Conservation (phyloP, 441 rosid genomes). For the Erysimum cheiri region DNA sequence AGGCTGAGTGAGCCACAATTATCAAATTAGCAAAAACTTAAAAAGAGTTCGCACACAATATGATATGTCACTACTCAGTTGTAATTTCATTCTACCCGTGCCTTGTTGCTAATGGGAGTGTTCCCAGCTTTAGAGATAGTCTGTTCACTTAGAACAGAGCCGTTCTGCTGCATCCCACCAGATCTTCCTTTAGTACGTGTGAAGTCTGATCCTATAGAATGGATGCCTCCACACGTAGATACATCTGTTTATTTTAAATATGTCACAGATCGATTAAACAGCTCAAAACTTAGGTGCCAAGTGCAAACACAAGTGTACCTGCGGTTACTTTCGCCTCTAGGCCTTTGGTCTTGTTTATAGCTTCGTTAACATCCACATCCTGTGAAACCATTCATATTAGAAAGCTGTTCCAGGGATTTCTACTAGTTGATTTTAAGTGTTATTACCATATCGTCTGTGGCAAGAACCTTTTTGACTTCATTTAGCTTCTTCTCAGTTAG, state of each 20-base stretch:
- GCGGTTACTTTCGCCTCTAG: constrained; percentile 16
- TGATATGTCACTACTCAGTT: constrained; percentile 3
- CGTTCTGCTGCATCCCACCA: constrained; percentile 55
- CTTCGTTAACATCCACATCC: constrained; percentile 61
- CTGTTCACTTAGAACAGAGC: constrained; percentile 66
- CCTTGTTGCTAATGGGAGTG: constrained; percentile 72
- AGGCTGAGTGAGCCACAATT: constrained; percentile 60
- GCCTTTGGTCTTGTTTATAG: constrained; percentile 38
- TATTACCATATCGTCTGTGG: constrained; percentile 62
- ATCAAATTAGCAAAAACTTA: constrained; percentile 11
- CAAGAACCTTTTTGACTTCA: constrained; percentile 74
- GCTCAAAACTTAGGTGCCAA: not conserved
- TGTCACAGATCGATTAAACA: not conserved
- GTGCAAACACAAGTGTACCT: constrained; percentile 28
- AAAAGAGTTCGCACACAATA: not conserved
- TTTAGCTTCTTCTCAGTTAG: constrained; percentile 69
- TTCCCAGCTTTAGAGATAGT: constrained; percentile 56
- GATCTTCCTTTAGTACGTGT: constrained; percentile 82
- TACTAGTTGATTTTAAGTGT: not conserved
- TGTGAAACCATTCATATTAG: constrained; percentile 39
- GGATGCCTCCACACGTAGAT: constrained; percentile 87
- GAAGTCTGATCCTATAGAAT: constrained; percentile 90
- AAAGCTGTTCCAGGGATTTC: not conserved
- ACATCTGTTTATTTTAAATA: constrained; percentile 45
- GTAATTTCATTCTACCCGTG: constrained; percentile 53